Base-by-base conservation (phyloP, 2,329 filamentous ascomycete species). In the Alternaria novae-zelandiae region DNA sequence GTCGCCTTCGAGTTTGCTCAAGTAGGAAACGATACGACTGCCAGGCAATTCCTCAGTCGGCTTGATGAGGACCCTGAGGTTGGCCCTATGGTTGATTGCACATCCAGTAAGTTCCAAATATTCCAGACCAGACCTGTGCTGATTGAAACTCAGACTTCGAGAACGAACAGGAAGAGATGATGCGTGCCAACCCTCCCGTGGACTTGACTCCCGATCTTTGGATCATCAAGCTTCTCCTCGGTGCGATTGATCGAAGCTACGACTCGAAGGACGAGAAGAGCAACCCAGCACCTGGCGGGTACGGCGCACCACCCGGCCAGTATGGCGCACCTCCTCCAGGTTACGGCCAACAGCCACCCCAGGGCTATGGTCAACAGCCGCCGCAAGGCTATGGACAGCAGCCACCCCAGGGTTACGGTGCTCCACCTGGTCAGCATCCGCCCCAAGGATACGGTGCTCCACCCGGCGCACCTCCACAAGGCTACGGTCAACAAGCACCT, bases 1-100 rank as follows among this genome's bases (percentile, higher is more conserved):
- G 78, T 90, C 63, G 85, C 87, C 0, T 90, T 90, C 81, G 88
- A 91, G 72, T 90, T 91, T 72, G 88, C 89, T 1, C 89, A 91
- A 70, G 89, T 91, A 53, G 89, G 89, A 65, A 90, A 90, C 69
- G 89, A 91, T 70, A 82, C 86, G 73, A 85, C 86, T 67, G 89
- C 89, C 3, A 86, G 86, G 58, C 85, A 89, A 64, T 91, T 90
- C 82, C 81, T 91, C 51, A 79, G 82, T 53, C 86, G 86, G 70
- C 83, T 91, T n/a, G 89, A 91, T 70, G 85, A 87, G 65, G 88
- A 91, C 63, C 87, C 88, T 12, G 77, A 78, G 21, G 86, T 91
- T 70, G 89, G 89, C 51, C 78, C 82, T 15, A 79, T 90, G 76
- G 86, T 91, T 61, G 89, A 91, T 77, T 91, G 89, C 81, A 91